Percentiles rank a stretch among this genome's conserved stretches.
These are phyloP conservation scores for Kickxella alabastrina DNA, from an alignment of 192 early-diverging fungal genomes.

Conservation along the genomic window DNA sequence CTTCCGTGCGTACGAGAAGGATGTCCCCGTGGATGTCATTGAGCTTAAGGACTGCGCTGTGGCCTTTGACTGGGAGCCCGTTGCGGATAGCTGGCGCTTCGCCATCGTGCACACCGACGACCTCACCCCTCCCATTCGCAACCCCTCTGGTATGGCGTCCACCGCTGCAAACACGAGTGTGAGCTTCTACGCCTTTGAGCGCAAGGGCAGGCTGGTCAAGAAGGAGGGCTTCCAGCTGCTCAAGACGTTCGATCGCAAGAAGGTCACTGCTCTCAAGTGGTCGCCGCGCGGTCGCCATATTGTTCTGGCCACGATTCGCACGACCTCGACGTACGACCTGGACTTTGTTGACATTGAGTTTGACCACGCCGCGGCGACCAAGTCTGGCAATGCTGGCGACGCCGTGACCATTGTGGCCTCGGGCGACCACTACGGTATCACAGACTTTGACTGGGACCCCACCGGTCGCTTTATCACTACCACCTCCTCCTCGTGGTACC, in stretches of 20 bases:
- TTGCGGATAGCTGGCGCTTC: constrained; percentile 71
- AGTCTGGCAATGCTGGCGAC: constrained; percentile 56
- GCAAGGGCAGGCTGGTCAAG: constrained; percentile 61
- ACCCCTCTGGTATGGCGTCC: constrained; percentile 49
- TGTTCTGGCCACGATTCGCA: constrained; percentile 81
- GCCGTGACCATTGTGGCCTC: constrained; percentile 64
- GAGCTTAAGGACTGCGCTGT: constrained; percentile 83
- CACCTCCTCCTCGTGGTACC: constrained; percentile 82
- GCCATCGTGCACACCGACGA: constrained; percentile 81
- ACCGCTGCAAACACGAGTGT: constrained; percentile 61
- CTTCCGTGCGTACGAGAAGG: constrained; percentile 86
- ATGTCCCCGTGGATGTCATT: constrained; percentile 94
- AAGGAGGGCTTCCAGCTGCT: constrained; percentile 75
- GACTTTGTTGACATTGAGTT: constrained; percentile 93
- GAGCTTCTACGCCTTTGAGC: constrained; percentile 83
- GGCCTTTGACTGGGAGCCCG: constrained; percentile 96
- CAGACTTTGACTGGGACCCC: constrained; percentile 98
- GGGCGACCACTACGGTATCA: constrained; percentile 91
- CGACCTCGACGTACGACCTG: constrained; percentile 68
- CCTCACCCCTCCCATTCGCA: constrained; percentile 54
- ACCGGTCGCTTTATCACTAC: constrained; percentile 92
- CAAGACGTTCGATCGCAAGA: constrained; percentile 79
- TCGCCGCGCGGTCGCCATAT: constrained; percentile 94
- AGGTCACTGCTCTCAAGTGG: constrained; percentile 83
- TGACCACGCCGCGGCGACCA: constrained; percentile 53